phyloP scores from a whole-genome alignment of 1,284 basidiomycete species.

The Cutaneotrichosporon cavernicola region DNA sequence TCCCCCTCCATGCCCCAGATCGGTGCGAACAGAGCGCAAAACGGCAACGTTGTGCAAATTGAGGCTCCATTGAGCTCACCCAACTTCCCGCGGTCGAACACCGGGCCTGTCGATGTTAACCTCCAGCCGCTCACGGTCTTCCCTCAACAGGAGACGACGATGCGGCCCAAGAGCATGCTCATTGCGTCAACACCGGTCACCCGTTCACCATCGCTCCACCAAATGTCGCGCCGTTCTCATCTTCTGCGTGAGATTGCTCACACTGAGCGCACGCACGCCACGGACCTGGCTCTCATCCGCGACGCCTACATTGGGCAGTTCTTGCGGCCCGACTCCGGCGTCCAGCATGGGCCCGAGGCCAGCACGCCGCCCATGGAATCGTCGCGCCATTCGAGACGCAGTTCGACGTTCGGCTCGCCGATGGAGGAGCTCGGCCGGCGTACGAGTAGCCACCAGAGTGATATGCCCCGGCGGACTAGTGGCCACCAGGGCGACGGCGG shows the following conservation, averaged over 20 bases:
- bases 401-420: conserved; percentile 20
- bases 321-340: conserved; percentile 33
- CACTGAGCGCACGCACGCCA: conserved; percentile 83
- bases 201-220: conserved; percentile 21
- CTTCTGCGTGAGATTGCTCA: conserved; percentile 77
- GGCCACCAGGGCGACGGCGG: conserved; percentile 5
- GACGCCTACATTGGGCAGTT: conserved; percentile 67
- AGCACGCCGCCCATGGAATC: conserved; percentile 11
- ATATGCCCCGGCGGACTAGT: not conserved
- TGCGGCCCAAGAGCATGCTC: conserved; percentile 23
- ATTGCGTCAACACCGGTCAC: conserved; percentile 6
- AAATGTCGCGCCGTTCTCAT: conserved; percentile 70
- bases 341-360: conserved; percentile 13
- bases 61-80: conserved; percentile 6
- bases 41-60: not conserved
- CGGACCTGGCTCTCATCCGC: conserved; percentile 77
- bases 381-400: conserved; percentile 18
- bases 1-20: conserved; percentile 21
- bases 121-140: not conserved
- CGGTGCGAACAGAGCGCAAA: not conserved
- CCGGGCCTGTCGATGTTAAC: conserved; percentile 9
- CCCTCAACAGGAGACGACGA: not conserved
- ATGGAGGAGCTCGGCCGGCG: conserved; percentile 6
- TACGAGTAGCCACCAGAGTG: conserved; percentile 8
- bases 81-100: conserved; percentile 12